Evolutionary conservation across 1,139 yeast species (phyloP), one percentile per base, ranked within the genome.

Genomic region (Blastobotrys illinoisensis): DNA sequence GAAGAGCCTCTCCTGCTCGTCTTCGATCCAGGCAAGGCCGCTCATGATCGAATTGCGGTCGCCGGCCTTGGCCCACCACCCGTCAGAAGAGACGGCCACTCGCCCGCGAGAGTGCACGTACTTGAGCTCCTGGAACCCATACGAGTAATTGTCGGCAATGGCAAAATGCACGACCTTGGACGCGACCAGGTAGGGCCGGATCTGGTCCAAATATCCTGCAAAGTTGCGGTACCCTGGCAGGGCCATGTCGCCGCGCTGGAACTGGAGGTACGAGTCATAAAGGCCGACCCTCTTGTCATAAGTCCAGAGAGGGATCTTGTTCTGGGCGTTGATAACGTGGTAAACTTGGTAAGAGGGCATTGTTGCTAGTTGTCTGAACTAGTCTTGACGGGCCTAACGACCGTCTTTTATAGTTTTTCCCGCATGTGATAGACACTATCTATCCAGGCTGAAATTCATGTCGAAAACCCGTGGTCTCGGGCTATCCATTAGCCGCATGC

Each of bases 81-180:
- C 54, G 11, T 51, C 48, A 2, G 54, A 51, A 20, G 50, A 40
- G 26, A 47, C 21, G 4, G 26, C 36, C 9, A 40, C 46, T 3
- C 50, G 32, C n/a, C 45, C 45, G 16, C 43, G 44, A 13, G 19
- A 20, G 4, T n/a, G 23, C 19, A 46, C 19, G 26, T 44, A 47
- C n/a, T 13, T 44, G 13, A 51, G 45, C 50, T 47, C 32, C 47
- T 51, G 54, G 54, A 51, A 51, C 48, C 54, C 54, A 36, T 47
- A 51, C 36, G 44, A 26, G 6, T 47, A 21, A 19, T 45, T 50
- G 26, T 54, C 56, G 24, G 56, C 36, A 16, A 54, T 46, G 19
- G 49, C 49, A 21, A 54, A 54, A 45, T 54, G 54, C 9, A 48
- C 26, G 14, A 47, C 16, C 24, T 26, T 44, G 19, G 46, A 44